A percentile compares a stretch with the other conserved stretches of the same genome.
These are phyloP conservation scores for Solanum pinnatisectum DNA, from an alignment of 257 asterid species.

Conservation along the genomic window DNA sequence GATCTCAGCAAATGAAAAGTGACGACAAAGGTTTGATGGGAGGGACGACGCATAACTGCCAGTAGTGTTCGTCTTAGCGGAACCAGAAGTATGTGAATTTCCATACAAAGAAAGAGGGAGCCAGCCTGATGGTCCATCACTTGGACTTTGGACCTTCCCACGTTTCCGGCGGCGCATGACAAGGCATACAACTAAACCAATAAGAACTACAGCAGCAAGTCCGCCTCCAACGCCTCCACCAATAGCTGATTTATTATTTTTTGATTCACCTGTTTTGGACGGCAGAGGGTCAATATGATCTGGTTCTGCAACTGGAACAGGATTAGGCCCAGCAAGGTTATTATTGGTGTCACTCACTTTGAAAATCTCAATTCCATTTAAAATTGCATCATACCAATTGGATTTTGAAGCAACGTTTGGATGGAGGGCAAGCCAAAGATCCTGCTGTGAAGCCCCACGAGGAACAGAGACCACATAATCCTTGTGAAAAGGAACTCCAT, in stretches of 20 bases:
- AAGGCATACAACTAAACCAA: background rate
- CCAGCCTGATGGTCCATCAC: background rate
- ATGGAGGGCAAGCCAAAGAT: slow-evolving; percentile 65
- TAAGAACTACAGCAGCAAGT: background rate
- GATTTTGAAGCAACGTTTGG: slow-evolving; percentile 27
- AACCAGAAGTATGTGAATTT: background rate
- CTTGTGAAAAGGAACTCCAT: slow-evolving; percentile 45
- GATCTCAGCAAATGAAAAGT: background rate
- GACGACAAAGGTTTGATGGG: background rate
- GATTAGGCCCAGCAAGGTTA: background rate
- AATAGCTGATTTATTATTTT: background rate
- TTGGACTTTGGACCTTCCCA: background rate
- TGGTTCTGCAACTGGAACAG: background rate
- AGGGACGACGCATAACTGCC: background rate
- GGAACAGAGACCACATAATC: slow-evolving; percentile 59
- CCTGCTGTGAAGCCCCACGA: slow-evolving; percentile 46
- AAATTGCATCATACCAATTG: slow-evolving; percentile 53
- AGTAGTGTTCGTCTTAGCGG: background rate
- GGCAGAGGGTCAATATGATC: background rate
- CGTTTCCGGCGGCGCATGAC: background rate
- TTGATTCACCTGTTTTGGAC: background rate
- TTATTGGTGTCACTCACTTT: background rate
- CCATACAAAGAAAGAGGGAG: background rate
- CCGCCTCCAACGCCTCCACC: background rate
- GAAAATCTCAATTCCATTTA: slow-evolving; percentile 62